phyloP scores from a whole-genome alignment of 1,284 basidiomycete genomes.

The Heterobasidion occidentale region DNA sequence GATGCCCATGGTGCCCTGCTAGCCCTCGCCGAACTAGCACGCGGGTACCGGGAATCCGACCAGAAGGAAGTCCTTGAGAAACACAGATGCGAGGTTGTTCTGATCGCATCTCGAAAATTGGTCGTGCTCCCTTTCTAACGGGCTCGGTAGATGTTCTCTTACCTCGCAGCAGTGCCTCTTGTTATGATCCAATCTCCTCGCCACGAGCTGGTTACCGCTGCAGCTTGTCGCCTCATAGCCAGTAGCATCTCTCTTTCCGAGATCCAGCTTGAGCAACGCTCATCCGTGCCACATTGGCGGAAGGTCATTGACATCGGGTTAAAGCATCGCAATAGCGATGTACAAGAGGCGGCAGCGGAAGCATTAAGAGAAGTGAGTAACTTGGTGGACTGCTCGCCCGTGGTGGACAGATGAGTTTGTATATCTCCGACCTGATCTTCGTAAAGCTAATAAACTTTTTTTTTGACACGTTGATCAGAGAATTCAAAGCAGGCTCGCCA shows the following conservation, averaged over 20 bases:
- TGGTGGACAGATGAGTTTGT: constrained; percentile 62
- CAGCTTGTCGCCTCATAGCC: constrained; percentile 70
- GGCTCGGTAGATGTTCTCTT: constrained; percentile 43
- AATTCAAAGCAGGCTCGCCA: constrained; percentile 49
- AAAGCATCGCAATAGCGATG: constrained; percentile 54
- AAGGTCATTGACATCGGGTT: constrained; percentile 66
- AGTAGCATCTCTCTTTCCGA: constrained; percentile 54
- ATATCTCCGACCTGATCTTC: constrained; percentile 6
- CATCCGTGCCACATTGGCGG: constrained; percentile 53
- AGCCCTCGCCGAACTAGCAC: constrained; percentile 65
- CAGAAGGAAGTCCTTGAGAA: constrained; percentile 17
- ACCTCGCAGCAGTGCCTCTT: constrained; percentile 47
- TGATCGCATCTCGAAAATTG: background rate
- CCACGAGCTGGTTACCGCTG: constrained; percentile 68
- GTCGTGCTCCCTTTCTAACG: constrained; percentile 9
- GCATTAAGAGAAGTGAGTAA: constrained; percentile 62
- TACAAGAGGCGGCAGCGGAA: constrained; percentile 69
- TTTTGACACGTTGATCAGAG: constrained; percentile 52
- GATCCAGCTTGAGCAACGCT: constrained; percentile 29
- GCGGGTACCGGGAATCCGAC: constrained; percentile 33
- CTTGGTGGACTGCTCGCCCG: constrained; percentile 52
- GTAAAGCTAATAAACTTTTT: constrained; percentile 3
- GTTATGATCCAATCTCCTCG: constrained; percentile 57
- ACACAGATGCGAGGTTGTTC: constrained; percentile 31
- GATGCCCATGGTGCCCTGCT: constrained; percentile 83